Evolutionary conservation across 1,139 yeast species (phyloP).

Genomic region (Saccharomycopsis phalli): DNA sequence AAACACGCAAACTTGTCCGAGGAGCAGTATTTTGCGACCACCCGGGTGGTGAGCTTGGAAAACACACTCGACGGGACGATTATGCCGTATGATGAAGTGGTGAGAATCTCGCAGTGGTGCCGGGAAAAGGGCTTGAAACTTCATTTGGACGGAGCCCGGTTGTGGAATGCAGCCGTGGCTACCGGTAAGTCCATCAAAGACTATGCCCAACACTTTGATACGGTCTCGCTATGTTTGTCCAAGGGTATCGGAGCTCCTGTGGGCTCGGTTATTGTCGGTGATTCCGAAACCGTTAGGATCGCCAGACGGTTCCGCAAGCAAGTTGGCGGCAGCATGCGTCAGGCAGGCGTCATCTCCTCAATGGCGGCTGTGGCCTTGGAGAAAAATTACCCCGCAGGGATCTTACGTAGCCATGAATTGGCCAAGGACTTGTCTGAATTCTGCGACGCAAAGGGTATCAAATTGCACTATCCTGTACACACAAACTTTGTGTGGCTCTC

Average conservation of each 20-base stretch:
- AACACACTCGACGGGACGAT: conserved; percentile 82
- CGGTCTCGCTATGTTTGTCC: conserved; percentile 81
- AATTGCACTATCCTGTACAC: conserved; percentile 66
- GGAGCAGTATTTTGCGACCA: conserved; percentile 85
- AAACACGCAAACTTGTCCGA: conserved; percentile 61
- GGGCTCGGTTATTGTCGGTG: conserved; percentile 82
- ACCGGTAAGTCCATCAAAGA: conserved; percentile 63
- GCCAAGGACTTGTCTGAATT: conserved; percentile 61
- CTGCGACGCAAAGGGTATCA: conserved; percentile 45
- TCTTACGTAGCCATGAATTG: conserved; percentile 49
- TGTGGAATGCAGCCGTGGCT: conserved; percentile 82
- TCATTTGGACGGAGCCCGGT: conserved; percentile 93
- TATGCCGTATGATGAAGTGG: conserved; percentile 73
- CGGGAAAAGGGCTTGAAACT: conserved; percentile 45
- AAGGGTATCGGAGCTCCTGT: conserved; percentile 93
- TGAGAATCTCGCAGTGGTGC: conserved; percentile 66
- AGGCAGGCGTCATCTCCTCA: conserved; percentile 71
- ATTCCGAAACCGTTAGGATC: conserved; percentile 47
- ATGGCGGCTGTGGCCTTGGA: conserved; percentile 79
- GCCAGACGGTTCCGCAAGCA: conserved; percentile 89
- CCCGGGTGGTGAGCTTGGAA: conserved; percentile 75
- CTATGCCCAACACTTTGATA: conserved; percentile 74
- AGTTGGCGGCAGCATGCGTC: conserved; percentile 93
- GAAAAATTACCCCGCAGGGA: conserved; percentile 56
- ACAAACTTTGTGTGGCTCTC: conserved; percentile 85